Conservation (phyloP, 2,329 filamentous ascomycete species). For the Colletotrichum neosansevieriae region DNA sequence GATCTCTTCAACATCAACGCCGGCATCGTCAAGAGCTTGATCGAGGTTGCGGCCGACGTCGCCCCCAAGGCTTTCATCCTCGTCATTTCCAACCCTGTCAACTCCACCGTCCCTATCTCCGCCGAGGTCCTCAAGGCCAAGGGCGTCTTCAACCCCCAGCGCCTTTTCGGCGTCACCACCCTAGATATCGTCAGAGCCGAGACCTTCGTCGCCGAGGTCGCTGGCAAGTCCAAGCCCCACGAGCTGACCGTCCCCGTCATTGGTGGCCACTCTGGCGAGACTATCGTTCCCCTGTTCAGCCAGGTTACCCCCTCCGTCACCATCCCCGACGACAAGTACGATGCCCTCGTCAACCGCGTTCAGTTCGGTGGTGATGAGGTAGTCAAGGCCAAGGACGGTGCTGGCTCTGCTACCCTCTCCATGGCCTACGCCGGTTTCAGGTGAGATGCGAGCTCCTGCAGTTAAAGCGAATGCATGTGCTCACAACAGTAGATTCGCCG, state of each 20-base stretch:
- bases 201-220: conserved; percentile 91
- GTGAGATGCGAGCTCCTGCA: conserved; percentile 58
- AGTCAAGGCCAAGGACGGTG: conserved; percentile 93
- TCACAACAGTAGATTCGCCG: conserved; percentile 77
- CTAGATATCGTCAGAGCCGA: conserved; percentile 98
- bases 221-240: conserved; percentile 83
- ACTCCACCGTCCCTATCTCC: conserved; percentile 97
- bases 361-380: conserved; percentile 99
- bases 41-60: conserved; percentile 87
- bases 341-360: conserved; percentile 90
- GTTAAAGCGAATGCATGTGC: conserved; percentile 38
- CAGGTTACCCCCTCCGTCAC: conserved; percentile 82
- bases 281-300: conserved; percentile 98
- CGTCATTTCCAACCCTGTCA: conserved; percentile 99
- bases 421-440: conserved; percentile 97
- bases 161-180: conserved; percentile 97
- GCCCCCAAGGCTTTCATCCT: conserved; percentile 94
- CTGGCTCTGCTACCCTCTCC: conserved; percentile 89
- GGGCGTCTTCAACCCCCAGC: conserved; percentile 93
- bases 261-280: conserved; percentile 97
- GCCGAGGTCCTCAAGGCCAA: conserved; percentile 96
- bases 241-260: conserved; percentile 91
- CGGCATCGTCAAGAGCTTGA: conserved; percentile 93
- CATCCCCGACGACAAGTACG: conserved; percentile 91
- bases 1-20: conserved; percentile 99